Evolutionary conservation across 768 basidiomycete genomes (phyloP), one percentile per base, ranked within the genome.

Genomic region (Termitomyces sp.): DNA sequence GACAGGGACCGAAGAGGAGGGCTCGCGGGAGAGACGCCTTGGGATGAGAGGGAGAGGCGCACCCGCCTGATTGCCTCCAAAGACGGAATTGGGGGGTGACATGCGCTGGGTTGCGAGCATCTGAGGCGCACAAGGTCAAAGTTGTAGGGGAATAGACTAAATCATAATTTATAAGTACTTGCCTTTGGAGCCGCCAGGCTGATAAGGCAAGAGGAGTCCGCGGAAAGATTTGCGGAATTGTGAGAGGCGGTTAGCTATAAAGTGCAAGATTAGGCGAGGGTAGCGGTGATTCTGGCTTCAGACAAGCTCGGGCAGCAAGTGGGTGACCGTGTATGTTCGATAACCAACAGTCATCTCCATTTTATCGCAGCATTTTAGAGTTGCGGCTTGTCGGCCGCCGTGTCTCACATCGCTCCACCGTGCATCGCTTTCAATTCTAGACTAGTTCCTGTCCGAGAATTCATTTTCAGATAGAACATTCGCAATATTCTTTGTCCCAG

Each of bases 11-110:
- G 67, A 8, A 58, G 54, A 56, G 54, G 65, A 58, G 69, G 47
- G 62, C 68, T 69, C 62, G 63, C 61, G 61, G 59, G 61, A 50
- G 70, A 67, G 5, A 73, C 85, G 74, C 53, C 85, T 79, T 38
- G 88, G 84, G 52, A 88, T 75, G 50, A 79, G 73, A 15, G 86
- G 86, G n/a, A 87, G 78, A 54, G 86, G 79, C 8, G 73, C 72
- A 2, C 81, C 78, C 33, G 87, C 83, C 42, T 81, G 71, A 56
- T 71, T 66, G 47, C 71, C 71, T 47, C 74, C 63, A 58, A 70
- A 63, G 33, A 65, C 63, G 54, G 67, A 65, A 57, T 74, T 68
- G 9, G 67, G 55, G 42, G 72, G 68, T 50, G 71, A 68, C 71
- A 73, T 73, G 63, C 68, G 68, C 55, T 70, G 68, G 75, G 78